Percentiles rank a stretch among this genome's conserved stretches.
These are phyloP conservation scores for Phanerodontia chrysosporium DNA, from an alignment of 768 basidiomycete genomes.

Conservation along the genomic window DNA sequence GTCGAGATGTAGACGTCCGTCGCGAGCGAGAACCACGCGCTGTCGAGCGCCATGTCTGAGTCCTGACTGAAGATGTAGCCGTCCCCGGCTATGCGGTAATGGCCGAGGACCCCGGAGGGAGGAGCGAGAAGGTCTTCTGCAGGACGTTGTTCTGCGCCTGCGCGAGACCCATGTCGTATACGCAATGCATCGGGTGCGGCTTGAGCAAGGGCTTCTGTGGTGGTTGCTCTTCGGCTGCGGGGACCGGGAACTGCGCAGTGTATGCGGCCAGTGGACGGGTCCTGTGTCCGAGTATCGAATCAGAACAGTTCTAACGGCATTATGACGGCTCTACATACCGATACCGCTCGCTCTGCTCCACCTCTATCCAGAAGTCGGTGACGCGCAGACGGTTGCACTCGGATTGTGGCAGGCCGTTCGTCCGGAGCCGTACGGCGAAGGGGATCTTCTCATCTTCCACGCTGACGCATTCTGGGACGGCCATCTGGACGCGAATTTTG, in stretches of 20 bases:
- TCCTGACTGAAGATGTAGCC: slow-evolving; percentile 48
- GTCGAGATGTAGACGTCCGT: slow-evolving; percentile 46
- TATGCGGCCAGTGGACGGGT: slow-evolving; percentile 38
- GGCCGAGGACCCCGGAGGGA: slow-evolving; percentile 38
- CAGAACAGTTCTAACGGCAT: neutral
- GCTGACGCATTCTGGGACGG: slow-evolving; percentile 52
- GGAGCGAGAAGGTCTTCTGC: slow-evolving; percentile 43
- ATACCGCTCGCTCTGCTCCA: slow-evolving; percentile 63
- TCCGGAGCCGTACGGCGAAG: slow-evolving; percentile 56
- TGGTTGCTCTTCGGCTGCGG: slow-evolving; percentile 54
- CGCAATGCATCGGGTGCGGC: slow-evolving; percentile 43
- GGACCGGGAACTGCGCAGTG: slow-evolving; percentile 49
- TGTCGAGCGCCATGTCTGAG: slow-evolving; percentile 22
- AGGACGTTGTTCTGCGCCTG: slow-evolving; percentile 25
- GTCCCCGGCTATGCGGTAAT: slow-evolving; percentile 44
- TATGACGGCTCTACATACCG: slow-evolving; percentile 39
- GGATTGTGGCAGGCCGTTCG: slow-evolving; percentile 42
- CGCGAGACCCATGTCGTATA: slow-evolving; percentile 45
- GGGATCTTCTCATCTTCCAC: slow-evolving; percentile 46
- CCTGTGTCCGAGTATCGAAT: slow-evolving; percentile 26
- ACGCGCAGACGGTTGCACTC: slow-evolving; percentile 56
- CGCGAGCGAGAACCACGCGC: slow-evolving; percentile 58
- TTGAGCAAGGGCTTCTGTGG: slow-evolving; percentile 54
- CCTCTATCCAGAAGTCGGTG: slow-evolving; percentile 48
- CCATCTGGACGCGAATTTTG: slow-evolving; percentile 60